Evolutionary conservation across 1,284 basidiomycete genomes (phyloP), one percentile per base, ranked within the genome.

Genomic region (Rhodotorula sp.): DNA sequence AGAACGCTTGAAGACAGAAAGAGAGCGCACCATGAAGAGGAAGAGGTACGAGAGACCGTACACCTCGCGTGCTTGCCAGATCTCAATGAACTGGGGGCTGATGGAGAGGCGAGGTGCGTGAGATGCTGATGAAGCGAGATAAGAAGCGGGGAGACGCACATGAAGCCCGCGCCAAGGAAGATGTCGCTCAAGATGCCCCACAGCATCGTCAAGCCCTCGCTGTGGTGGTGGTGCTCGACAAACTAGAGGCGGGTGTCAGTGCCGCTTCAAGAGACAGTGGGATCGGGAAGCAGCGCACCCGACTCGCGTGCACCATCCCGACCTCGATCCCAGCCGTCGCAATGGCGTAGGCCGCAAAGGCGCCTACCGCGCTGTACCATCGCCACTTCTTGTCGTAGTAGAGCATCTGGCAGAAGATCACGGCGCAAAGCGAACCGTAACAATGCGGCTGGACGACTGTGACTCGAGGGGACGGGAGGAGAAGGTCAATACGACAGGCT

Each of bases 381-480:
- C 32, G 36, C 61, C 58, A 73, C n/a, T 58, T 53, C 32, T 61
- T 62, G 56, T 73, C 71, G 60, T 66, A 73, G 64, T 70, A 51
- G 27, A 73, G 44, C 56, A 70, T 70, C 59, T 72, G 71, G 39
- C 64, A 66, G 61, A 64, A 34, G 29, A 66, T 69, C 6, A 73
- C 19, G 17, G 68, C 64, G 29, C 60, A 64, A 1, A 73, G 39
- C 0, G 51, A 15, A 17, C 71, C 71, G 46, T 73, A 73, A 29
- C 64, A 66, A 29, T 73, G 71, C 15, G 71, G 71, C 37, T 73
- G 71, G 12, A 73, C 64, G 55, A 69, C 69, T 54, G 21, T 21
- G 27, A 62, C 21, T 7, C n/a, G 1, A 32, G 9, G 29, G 27
- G n/a, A 27, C 9, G 54, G 21, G 36, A 56, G 25, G 46, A 3